Evolutionary conservation across 768 basidiomycete species (phyloP), one percentile per base, ranked within the genome.

Genomic region (Suillus americanus): DNA sequence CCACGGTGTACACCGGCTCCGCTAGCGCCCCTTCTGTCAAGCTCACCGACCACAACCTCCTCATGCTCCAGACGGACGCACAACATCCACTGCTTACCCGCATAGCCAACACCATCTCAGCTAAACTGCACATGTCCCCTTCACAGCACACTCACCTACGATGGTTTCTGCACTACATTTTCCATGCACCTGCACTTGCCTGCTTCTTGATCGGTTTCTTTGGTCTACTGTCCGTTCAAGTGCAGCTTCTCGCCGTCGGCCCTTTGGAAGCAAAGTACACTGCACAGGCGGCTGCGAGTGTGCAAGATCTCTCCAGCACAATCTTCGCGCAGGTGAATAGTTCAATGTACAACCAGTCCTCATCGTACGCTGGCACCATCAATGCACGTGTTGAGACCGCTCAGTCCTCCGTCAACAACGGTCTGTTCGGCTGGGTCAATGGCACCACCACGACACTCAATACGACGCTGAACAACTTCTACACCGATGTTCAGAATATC

Each of bases 391-490:
- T 98, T 25, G 83, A 86, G 57, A 69, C 69, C 40, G 82, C 94
- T 57, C 92, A 99, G 78, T 81, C 80, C 45, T 85, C 86, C 7
- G 86, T 99, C 76, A 94, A 98, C 74, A 79, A 93, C 46, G 91
- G 91, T 30, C 78, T 99, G 54, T 97, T 99, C 67, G 95, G 95
- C 12, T 99, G 96, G 96, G 89, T 99, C 57, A 95, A 98, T 70
- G 84, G 81, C 20, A 97, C 97, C 9, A 97, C 95, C 1, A 88
- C 86, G 4, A 88, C 89, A 7, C 83, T 99, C 61, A 99, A 99
- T 75, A 79, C 81, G 69, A 97, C 97, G 3, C 79, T 99, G 71
- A 89, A 86, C 73, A 82, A 81, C 54, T 97, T 99, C 76, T 99
- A 99, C 78, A 81, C 81, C 63, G 95, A 94, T 59, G 78, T 99